Conservation (phyloP, 768 basidiomycete species). For the Boletus pseudopeckii region DNA sequence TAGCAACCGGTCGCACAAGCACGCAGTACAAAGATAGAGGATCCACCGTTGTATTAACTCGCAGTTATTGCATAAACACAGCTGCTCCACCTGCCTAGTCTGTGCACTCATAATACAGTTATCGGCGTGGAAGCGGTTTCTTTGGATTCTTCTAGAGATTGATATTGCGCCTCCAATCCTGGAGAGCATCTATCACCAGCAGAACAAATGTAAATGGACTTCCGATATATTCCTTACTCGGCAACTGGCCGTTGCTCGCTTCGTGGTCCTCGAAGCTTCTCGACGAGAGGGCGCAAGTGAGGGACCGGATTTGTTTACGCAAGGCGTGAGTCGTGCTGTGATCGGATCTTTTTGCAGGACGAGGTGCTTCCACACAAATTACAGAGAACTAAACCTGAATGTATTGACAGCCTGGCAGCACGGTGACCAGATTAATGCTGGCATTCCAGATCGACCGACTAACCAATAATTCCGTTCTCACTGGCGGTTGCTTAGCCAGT, state of each 20-base stretch:
- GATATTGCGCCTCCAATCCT: background rate
- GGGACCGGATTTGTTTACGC: background rate
- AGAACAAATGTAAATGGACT: background rate
- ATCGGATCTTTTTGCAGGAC: conserved; percentile 3
- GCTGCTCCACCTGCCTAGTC: conserved; percentile 7
- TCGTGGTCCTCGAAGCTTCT: background rate
- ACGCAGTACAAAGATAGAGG: background rate
- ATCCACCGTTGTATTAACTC: background rate
- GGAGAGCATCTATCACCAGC: background rate
- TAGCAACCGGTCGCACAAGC: background rate
- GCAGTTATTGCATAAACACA: background rate
- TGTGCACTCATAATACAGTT: background rate
- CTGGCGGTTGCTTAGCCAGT: background rate
- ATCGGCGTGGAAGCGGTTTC: background rate
- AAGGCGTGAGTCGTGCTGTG: conserved; percentile 2
- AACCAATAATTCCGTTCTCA: conserved; percentile 5
- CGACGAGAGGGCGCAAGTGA: background rate
- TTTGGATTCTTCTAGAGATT: background rate
- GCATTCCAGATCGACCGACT: conserved; percentile 8
- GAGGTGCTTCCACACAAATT: background rate
- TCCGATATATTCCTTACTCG: background rate
- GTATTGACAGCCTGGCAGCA: background rate
- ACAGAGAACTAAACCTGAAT: background rate
- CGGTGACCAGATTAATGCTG: background rate
- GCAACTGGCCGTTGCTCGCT: background rate